Percentiles rank a stretch among this genome's conserved stretches.
phyloP scores from a whole-genome alignment of 2,329 filamentous ascomycete genomes.

The Nothomitra cinnamomea region DNA sequence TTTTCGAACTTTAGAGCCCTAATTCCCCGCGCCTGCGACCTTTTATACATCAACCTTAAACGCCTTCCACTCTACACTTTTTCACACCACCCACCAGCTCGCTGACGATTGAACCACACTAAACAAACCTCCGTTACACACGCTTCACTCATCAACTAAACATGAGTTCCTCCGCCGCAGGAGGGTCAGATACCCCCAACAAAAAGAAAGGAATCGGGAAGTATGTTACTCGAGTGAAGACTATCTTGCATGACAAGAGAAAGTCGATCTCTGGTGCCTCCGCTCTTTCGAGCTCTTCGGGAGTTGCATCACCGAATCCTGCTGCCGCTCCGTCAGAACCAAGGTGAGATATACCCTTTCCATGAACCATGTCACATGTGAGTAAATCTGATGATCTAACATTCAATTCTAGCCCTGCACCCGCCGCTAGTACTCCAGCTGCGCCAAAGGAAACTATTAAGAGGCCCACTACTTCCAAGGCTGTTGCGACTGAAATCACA shows the following conservation, averaged over 20 bases:
- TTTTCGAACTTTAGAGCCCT: too few relatives aligned
- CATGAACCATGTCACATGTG: background rate
- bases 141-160: background rate
- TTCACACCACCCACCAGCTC: background rate
- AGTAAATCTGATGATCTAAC: background rate
- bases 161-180: background rate
- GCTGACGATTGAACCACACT: background rate
- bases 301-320: background rate
- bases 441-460: background rate
- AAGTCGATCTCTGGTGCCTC: background rate
- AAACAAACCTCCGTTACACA: background rate
- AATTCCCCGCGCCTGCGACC: too few relatives aligned
- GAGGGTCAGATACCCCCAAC: background rate
- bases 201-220: conserved; percentile 1
- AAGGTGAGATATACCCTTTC: background rate
- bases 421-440: background rate
- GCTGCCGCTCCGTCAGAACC: conserved; percentile 1
- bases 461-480: too few relatives aligned
- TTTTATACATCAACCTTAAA: too few relatives aligned
- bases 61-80: too few relatives aligned
- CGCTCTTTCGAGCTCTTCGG: background rate
- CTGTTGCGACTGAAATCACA: background rate
- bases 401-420: background rate
- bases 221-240: conserved; percentile 1
- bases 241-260: background rate